Evolutionary conservation across 371 early-diverging fungal genomes (phyloP).

Genomic region (Chytridium lagenaria): DNA sequence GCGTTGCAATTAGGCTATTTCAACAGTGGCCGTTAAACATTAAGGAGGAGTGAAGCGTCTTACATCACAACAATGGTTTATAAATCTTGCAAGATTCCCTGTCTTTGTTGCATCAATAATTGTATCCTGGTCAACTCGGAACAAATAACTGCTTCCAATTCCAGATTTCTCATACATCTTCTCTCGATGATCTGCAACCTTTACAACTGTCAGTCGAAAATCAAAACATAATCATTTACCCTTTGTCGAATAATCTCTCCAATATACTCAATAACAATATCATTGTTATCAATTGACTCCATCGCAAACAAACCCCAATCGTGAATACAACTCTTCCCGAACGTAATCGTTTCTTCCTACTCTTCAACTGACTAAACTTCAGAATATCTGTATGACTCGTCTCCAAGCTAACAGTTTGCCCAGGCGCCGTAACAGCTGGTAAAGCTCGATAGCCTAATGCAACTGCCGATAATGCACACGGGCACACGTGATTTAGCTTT

Average conservation of each 20-base stretch:
- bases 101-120: slow-evolving; percentile 98
- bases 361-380: slow-evolving; percentile 88
- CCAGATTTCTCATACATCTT: slow-evolving; percentile 87
- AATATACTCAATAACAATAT: slow-evolving; percentile 98
- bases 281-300: slow-evolving; percentile 87
- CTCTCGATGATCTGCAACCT: slow-evolving; percentile 94
- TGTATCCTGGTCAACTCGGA: slow-evolving; percentile 93
- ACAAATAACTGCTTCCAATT: slow-evolving; percentile 94
- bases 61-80: slow-evolving; percentile 97
- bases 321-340: slow-evolving; percentile 91
- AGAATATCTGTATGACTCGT: slow-evolving; percentile 67
- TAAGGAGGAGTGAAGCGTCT: slow-evolving; percentile 32
- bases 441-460: slow-evolving; percentile 61
- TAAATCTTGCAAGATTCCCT: slow-evolving; percentile 97
- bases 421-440: not conserved
- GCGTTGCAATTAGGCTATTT: slow-evolving; percentile 95
- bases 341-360: slow-evolving; percentile 85
- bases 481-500: slow-evolving; percentile 49
- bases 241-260: slow-evolving; percentile 97
- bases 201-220: slow-evolving; percentile 6
- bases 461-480: slow-evolving; percentile 70
- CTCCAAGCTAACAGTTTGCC: slow-evolving; percentile 19
- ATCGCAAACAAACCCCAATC: slow-evolving; percentile 96
- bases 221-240: slow-evolving; percentile 39
- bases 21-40: not conserved